Base-by-base conservation (phyloP, 1,284 basidiomycete genomes). In the Inonotus obliquus region DNA sequence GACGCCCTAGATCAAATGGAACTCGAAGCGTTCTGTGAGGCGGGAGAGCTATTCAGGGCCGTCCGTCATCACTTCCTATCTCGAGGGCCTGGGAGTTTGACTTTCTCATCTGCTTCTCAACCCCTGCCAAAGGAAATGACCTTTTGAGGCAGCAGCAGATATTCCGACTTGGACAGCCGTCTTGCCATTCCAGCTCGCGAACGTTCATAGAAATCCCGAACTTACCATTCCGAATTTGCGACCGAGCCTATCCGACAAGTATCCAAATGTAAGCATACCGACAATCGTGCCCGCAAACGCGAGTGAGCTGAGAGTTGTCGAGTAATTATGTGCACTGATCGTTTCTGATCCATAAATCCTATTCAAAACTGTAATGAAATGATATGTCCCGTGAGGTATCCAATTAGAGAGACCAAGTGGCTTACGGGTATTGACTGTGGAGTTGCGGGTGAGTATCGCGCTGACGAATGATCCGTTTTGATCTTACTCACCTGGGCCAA, bases 141-240 rank as follows among this genome's bases (percentile, higher is more conserved):
- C 32, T 32, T 32, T 32, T 32, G 32, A 32, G 4, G 9, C 9
- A 32, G 32, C 37, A 55, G 13, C 7, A 35, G 29, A 23, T 21
- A 10, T 2, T 13, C 54, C 45, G n/a, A 38, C n/a, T n/a, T n/a
- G n/a, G n/a, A n/a, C n/a, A n/a, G n/a, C n/a, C n/a, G n/a, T n/a
- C n/a, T n/a, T n/a, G n/a, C n/a, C n/a, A n/a, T n/a, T n/a, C n/a
- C n/a, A n/a, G n/a, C n/a, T n/a, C n/a, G n/a, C n/a, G n/a, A n/a
- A n/a, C 47, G 58, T 35, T 14, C 41, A 56, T 23, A 45, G 44
- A 19, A 54, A 57, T 9, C 45, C 66, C 27, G 67, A 54, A 66
- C 81, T 67, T 65, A 88, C 85, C 92, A 94, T 94, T 61, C 93
- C 92, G 68, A 87, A 88, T 70, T 96, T 96, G 59, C 95, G 84